These are phyloP conservation scores for Gautieria morchelliformis DNA, from an alignment of 768 basidiomycete genomes.

Conservation along the genomic window DNA sequence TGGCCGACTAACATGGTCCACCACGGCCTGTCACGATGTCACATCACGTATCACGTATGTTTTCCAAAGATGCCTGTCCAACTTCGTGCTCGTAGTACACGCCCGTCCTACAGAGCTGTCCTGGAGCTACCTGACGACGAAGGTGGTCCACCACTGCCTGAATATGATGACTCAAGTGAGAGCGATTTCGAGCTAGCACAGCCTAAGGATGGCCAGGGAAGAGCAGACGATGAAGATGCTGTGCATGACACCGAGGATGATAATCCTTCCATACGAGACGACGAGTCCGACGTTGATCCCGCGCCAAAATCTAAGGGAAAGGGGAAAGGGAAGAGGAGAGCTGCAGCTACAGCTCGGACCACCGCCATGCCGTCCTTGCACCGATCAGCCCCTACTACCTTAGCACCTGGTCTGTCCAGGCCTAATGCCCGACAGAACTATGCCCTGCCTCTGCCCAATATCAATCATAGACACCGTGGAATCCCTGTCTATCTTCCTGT, in stretches of 20 bases:
- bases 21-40: background rate
- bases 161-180: conserved; percentile 25
- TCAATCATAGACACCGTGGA: conserved; percentile 67
- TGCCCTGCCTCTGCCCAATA: conserved; percentile 50
- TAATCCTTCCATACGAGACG: conserved; percentile 2
- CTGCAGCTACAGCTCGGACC: background rate
- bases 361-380: background rate
- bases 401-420: conserved; percentile 18
- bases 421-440: conserved; percentile 43
- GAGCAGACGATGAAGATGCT: conserved; percentile 13
- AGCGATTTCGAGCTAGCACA: conserved; percentile 48
- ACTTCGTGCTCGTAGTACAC: conserved; percentile 47
- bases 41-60: background rate
- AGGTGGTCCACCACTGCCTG: conserved; percentile 14
- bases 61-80: background rate
- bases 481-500: conserved; percentile 42
- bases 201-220: conserved; percentile 20
- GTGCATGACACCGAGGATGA: background rate
- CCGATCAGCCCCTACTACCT: background rate
- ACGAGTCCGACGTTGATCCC: conserved; percentile 11
- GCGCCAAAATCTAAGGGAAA: conserved; percentile 22
- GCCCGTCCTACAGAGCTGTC: conserved; percentile 38
- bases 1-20: background rate
- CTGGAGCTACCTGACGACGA: conserved; percentile 25
- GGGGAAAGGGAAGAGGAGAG: background rate